These are phyloP conservation scores for Lichtheimia corymbifera DNA, from an alignment of 371 early-diverging fungal species.

Conservation along the genomic window DNA sequence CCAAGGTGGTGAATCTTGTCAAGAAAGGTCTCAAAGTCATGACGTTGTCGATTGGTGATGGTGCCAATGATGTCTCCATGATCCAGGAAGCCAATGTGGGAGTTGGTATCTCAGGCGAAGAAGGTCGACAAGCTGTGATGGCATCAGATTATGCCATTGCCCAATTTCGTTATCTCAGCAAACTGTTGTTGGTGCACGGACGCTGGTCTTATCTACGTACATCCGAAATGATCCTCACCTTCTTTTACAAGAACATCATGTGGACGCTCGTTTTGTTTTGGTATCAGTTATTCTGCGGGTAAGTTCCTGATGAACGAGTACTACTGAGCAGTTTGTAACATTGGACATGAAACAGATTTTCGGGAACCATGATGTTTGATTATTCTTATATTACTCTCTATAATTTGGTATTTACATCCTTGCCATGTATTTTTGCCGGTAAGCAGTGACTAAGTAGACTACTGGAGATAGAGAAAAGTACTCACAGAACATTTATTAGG, in stretches of 20 bases:
- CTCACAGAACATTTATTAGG: slow-evolving; percentile 24
- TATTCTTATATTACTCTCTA: slow-evolving; percentile 80
- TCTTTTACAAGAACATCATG: slow-evolving; percentile 83
- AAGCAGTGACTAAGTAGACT: not conserved
- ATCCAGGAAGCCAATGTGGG: slow-evolving; percentile 91
- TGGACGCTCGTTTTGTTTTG: slow-evolving; percentile 79
- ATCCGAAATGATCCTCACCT: slow-evolving; percentile 76
- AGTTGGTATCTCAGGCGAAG: slow-evolving; percentile 91
- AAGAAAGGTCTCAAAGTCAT: slow-evolving; percentile 67
- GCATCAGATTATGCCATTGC: slow-evolving; percentile 89
- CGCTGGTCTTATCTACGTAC: slow-evolving; percentile 84
- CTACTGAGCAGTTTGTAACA: slow-evolving; percentile 17
- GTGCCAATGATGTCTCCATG: slow-evolving; percentile 95
- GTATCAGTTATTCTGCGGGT: slow-evolving; percentile 80
- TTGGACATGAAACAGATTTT: slow-evolving; percentile 29
- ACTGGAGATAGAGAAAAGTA: not conserved
- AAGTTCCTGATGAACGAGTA: slow-evolving; percentile 29
- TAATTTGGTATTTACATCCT: slow-evolving; percentile 76
- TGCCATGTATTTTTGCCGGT: slow-evolving; percentile 70
- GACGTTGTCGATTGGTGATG: slow-evolving; percentile 88
- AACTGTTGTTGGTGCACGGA: slow-evolving; percentile 79
- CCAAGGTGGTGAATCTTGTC: slow-evolving; percentile 71
- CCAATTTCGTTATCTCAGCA: slow-evolving; percentile 77
- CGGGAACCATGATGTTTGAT: slow-evolving; percentile 74
- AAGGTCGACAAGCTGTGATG: slow-evolving; percentile 91